A percentile compares a stretch with the other conserved stretches of the same genome.
These are phyloP conservation scores for Hyaloscypha hepaticicola DNA, from an alignment of 495 filamentous ascomycete species.

Conservation along the genomic window DNA sequence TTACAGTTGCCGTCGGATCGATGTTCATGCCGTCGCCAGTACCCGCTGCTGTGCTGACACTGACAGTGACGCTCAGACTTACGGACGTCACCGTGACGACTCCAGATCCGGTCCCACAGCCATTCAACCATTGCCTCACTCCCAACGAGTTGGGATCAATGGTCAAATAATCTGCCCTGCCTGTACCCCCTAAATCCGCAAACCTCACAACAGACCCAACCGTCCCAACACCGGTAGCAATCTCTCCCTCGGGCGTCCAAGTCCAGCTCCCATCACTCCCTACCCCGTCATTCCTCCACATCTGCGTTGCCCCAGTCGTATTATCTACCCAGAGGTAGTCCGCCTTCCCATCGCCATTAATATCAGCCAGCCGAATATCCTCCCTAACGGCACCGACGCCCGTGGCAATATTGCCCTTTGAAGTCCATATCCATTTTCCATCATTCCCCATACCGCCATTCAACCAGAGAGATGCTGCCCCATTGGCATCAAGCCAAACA, in stretches of 20 bases:
- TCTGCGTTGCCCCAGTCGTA: not conserved
- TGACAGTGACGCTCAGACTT: no score
- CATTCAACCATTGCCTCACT: no score
- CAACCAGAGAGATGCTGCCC: slow-evolving; percentile 9
- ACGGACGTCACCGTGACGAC: no score
- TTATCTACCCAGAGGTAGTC: slow-evolving; percentile 16
- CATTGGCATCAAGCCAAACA: slow-evolving; percentile 15
- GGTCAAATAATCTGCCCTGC: slow-evolving; percentile 10
- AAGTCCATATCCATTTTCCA: slow-evolving; percentile 11
- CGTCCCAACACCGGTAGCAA: slow-evolving; percentile 13
- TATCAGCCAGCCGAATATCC: slow-evolving; percentile 10
- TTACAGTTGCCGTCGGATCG: no score
- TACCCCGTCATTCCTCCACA: slow-evolving; percentile 8
- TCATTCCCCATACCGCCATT: slow-evolving; percentile 9
- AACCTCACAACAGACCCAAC: not conserved
- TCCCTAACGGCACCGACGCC: not conserved
- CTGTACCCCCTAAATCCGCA: slow-evolving; percentile 14
- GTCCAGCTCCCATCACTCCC: not conserved
- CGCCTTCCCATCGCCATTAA: slow-evolving; percentile 14
- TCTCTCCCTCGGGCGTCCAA: slow-evolving; percentile 7
- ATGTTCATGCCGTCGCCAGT: no score
- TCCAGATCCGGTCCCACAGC: no score
- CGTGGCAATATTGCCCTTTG: slow-evolving; percentile 7
- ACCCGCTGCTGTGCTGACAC: no score
- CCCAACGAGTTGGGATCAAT: no score